Evolutionary conservation across 1,139 yeast species (phyloP).

Genomic region (Blastobotrys aristatus): DNA sequence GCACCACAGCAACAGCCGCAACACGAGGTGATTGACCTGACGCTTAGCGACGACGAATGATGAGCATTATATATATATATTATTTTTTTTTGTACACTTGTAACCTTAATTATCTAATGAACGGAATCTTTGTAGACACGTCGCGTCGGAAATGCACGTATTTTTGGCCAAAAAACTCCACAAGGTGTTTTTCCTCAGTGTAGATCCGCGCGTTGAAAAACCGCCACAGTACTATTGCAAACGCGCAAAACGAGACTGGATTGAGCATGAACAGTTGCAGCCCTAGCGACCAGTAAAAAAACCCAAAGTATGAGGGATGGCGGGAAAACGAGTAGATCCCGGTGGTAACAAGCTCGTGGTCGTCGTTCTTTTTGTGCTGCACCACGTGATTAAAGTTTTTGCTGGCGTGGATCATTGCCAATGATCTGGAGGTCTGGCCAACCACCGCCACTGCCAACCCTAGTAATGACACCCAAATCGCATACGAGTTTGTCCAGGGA

Average conservation of each 20-base stretch:
- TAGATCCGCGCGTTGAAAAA: slow-evolving; percentile 66
- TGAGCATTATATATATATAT: not conserved
- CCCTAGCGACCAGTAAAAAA: slow-evolving; percentile 91
- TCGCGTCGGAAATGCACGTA: slow-evolving; percentile 50
- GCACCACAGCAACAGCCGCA: not conserved
- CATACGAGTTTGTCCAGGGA: slow-evolving; percentile 30
- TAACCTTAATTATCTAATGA: slow-evolving; percentile 6
- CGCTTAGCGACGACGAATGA: slow-evolving; percentile 25
- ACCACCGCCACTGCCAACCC: slow-evolving; percentile 47
- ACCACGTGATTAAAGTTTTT: slow-evolving; percentile 82
- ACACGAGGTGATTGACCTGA: slow-evolving; percentile 25
- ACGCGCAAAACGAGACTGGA: slow-evolving; percentile 48
- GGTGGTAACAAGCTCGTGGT: slow-evolving; percentile 61
- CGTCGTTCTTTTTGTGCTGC: slow-evolving; percentile 46
- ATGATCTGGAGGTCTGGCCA: slow-evolving; percentile 67
- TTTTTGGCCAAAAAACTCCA: slow-evolving; percentile 62
- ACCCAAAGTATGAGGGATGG: slow-evolving; percentile 92
- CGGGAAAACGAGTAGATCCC: slow-evolving; percentile 65
- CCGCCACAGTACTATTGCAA: slow-evolving; percentile 48
- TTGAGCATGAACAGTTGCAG: slow-evolving; percentile 68
- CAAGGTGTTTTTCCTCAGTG: slow-evolving; percentile 60
- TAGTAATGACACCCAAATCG: slow-evolving; percentile 20
- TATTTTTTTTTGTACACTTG: not conserved
- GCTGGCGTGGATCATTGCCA: slow-evolving; percentile 86
- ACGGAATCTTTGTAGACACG: slow-evolving; percentile 59